phyloP scores from a whole-genome alignment of 371 early-diverging fungal genomes.

The Mortierella sp. region DNA sequence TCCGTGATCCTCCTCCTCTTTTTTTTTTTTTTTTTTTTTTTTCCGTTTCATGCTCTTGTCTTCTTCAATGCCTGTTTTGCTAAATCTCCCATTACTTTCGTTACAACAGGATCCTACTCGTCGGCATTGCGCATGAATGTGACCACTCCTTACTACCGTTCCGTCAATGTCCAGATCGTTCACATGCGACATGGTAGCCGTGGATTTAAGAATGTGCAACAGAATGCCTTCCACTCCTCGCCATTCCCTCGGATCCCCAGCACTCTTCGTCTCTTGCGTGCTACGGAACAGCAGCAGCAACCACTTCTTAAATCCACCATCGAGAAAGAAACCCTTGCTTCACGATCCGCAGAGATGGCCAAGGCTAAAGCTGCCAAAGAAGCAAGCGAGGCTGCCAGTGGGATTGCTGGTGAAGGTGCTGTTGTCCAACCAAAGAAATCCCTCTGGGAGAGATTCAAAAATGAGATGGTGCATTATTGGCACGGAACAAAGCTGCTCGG shows the following conservation, averaged over 20 bases:
- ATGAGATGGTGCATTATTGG: constrained; percentile 95
- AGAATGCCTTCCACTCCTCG: constrained; percentile 30
- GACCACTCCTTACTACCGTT: constrained; percentile 41
- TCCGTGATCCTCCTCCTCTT: background rate
- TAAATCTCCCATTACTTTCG: too few relatives aligned
- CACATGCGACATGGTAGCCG: background rate
- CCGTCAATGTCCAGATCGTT: constrained; percentile 42
- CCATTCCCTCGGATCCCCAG: constrained; percentile 46
- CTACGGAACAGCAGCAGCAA: constrained; percentile 34
- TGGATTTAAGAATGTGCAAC: background rate
- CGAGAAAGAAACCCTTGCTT: constrained; percentile 54
- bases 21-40: too few relatives aligned
- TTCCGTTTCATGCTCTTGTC: too few relatives aligned
- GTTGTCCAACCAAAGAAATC: constrained; percentile 73
- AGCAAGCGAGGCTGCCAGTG: constrained; percentile 40
- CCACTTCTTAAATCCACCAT: constrained; percentile 40
- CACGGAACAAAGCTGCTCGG: constrained; percentile 94
- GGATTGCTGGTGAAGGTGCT: constrained; percentile 46
- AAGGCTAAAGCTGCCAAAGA: constrained; percentile 54
- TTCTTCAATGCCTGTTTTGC: background rate
- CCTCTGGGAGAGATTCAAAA: constrained; percentile 85
- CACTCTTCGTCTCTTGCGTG: constrained; percentile 42
- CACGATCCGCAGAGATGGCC: constrained; percentile 54
- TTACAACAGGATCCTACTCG: constrained; percentile 14
- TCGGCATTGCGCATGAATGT: constrained; percentile 39